Evolutionary conservation across 1,284 basidiomycete genomes (phyloP).

Genomic region (Ceraceosorus guamensis): DNA sequence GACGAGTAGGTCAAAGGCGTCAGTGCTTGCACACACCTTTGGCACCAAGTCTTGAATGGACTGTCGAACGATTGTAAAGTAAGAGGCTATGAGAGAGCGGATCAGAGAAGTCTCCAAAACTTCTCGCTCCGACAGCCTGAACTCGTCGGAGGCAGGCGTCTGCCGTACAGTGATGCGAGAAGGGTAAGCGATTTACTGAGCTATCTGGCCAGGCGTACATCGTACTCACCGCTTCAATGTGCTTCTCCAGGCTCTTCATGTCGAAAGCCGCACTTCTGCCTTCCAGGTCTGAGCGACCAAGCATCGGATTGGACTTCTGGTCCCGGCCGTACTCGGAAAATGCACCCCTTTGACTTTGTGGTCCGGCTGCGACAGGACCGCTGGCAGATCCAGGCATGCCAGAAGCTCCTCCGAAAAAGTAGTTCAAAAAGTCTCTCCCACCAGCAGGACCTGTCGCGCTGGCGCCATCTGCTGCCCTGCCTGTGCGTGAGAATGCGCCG

Average conservation of each 20-base stretch:
- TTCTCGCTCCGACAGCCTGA: conserved; percentile 66
- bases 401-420: conserved; percentile 45
- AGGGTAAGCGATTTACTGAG: conserved; percentile 1
- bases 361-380: conserved; percentile 19
- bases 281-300: conserved; percentile 61
- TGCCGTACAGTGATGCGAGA: conserved; percentile 29
- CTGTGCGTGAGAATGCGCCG: conserved; percentile 1
- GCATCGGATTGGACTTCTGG: conserved; percentile 48
- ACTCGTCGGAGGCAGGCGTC: conserved; percentile 58
- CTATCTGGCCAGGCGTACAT: not conserved
- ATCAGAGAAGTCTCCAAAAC: conserved; percentile 96
- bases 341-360: conserved; percentile 7
- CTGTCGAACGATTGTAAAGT: conserved; percentile 92
- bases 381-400: conserved; percentile 22
- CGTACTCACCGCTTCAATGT: conserved; percentile 51
- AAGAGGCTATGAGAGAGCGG: conserved; percentile 83
- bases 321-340: conserved; percentile 11
- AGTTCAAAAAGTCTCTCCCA: conserved; percentile 42
- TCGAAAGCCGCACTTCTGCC: conserved; percentile 81
- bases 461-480: no score
- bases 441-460: conserved; percentile 12
- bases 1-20: not conserved
- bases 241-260: conserved; percentile 96
- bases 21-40: conserved; percentile 53
- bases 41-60: conserved; percentile 95